Evolutionary conservation across 768 basidiomycete genomes (phyloP), one percentile per base, ranked within the genome.

Genomic region (Grammothele lineata): DNA sequence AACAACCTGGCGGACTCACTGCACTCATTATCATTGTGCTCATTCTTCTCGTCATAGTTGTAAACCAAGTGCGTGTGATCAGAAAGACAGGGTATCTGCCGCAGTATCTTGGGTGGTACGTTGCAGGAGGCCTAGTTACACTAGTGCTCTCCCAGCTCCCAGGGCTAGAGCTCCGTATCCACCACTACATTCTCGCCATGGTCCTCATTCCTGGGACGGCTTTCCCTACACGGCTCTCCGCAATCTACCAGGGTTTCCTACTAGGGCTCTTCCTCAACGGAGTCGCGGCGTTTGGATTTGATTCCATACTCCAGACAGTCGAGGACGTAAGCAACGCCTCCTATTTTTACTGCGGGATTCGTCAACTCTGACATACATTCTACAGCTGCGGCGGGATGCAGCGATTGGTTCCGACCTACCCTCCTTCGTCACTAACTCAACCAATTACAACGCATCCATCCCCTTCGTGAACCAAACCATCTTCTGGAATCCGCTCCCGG

Each of bases 21-120:
- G 80, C 83, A 5, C 71, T 91, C 26, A 73, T 88, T 36, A 73
- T 92, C 52, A 80, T 91, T 43, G 56, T 84, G 34, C 51, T 89
- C 11, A 68, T 87, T 49, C 62, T 91, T 11, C 63, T 78, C 6
- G 60, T 78, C 21, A 61, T 87, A 38, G 78, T 76, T 26, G 57
- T 84, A 27, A 92, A 92, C 60, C 92, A 94, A 67, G 59, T 85
- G 3, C 75, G 87, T n/a, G 79, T 91, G 44, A 83, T 92, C 47
- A 78, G 90, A 41, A 86, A 87, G 64, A 91, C 87, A 0, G 90
- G 91, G 1, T 90, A 86, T 82, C 66, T 93, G 11, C 81, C 82
- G 4, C 76, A 80, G 59, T 93, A 93, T 61, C 60, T 83, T 25
- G 73, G 72, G 5, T 91, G 90, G 86, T 87, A 87, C 59, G 66